phyloP scores from a whole-genome alignment of 1,284 basidiomycete genomes.

The Rugosomyces carneus region DNA sequence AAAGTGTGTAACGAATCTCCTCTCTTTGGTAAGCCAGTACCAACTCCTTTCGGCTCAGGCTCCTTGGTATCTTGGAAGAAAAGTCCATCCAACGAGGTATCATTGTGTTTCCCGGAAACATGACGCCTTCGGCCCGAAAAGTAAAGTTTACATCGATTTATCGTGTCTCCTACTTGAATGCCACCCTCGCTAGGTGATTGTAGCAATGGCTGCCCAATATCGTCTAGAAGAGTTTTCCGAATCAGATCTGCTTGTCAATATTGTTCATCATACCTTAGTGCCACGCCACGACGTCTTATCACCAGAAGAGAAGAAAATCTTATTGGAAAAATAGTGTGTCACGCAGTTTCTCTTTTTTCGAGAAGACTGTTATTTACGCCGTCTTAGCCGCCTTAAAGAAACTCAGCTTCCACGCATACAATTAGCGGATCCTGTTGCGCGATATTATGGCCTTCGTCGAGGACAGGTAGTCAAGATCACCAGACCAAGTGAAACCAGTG shows the following conservation, averaged over 20 bases:
- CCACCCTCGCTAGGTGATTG: slow-evolving; percentile 64
- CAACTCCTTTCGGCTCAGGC: slow-evolving; percentile 39
- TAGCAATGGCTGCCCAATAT: slow-evolving; percentile 82
- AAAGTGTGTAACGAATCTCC: slow-evolving; percentile 57
- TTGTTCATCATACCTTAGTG: slow-evolving; percentile 93
- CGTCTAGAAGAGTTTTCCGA: slow-evolving; percentile 96
- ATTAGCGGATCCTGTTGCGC: slow-evolving; percentile 91
- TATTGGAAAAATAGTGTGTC: slow-evolving; percentile 91
- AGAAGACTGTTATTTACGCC: slow-evolving; percentile 15
- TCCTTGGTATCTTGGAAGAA: slow-evolving; percentile 84
- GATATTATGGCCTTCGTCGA: slow-evolving; percentile 93
- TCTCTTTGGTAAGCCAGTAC: slow-evolving; percentile 1
- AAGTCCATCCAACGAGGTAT: slow-evolving; percentile 88
- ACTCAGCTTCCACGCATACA: slow-evolving; percentile 98
- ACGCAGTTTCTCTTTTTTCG: slow-evolving; percentile 5
- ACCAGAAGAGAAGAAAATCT: slow-evolving; percentile 79
- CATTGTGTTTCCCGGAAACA: slow-evolving; percentile 93
- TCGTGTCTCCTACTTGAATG: slow-evolving; percentile 7
- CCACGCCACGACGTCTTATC: slow-evolving; percentile 90
- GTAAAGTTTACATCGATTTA: slow-evolving; percentile 35
- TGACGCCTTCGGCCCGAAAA: slow-evolving; percentile 96
- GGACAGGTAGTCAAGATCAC: slow-evolving; percentile 99
- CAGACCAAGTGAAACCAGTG: slow-evolving; percentile 93
- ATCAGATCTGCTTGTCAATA: slow-evolving; percentile 94
- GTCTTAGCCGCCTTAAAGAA: slow-evolving; percentile 86